Percentiles rank a stretch among this genome's conserved stretches.
These are phyloP conservation scores for Scenedesmus sp. DNA, from an alignment of 163 green algal genomes.

Conservation along the genomic window DNA sequence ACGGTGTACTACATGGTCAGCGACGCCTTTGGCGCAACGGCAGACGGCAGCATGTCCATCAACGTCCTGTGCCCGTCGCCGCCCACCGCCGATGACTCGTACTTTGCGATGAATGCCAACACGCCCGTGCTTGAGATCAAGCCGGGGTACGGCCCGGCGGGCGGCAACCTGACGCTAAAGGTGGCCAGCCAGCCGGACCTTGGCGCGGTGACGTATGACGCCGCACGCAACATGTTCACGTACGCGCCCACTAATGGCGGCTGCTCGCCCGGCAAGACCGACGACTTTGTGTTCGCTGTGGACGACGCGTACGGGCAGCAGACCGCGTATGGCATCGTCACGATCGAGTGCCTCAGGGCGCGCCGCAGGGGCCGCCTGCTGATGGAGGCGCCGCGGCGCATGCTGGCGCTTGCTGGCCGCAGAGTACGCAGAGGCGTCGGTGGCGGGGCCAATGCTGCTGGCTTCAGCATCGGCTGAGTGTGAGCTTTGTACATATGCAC, in stretches of 20 bases:
- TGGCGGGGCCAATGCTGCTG: not conserved
- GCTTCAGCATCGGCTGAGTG: not conserved
- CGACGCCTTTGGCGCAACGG: constrained; percentile 22
- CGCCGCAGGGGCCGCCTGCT: not conserved
- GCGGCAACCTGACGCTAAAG: not conserved
- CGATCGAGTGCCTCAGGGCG: not conserved
- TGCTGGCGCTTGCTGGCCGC: not conserved
- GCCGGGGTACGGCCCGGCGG: not conserved
- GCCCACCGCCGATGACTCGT: not conserved
- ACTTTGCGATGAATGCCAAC: not conserved
- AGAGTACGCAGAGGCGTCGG: too few relatives aligned
- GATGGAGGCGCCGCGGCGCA: not conserved
- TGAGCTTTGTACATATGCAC: not conserved
- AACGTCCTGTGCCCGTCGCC: constrained; percentile 17
- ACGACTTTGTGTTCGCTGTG: constrained; percentile 25
- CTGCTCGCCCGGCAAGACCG: not conserved
- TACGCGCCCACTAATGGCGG: not conserved
- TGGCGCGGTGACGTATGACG: constrained; percentile 5
- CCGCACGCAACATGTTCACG: not conserved
- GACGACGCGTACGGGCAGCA: constrained; percentile 37
- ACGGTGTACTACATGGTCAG: constrained; percentile 26
- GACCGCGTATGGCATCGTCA: not conserved
- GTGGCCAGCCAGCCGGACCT: not conserved
- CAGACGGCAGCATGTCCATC: constrained; percentile 31
- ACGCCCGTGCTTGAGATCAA: not conserved